Percentiles rank a stretch among this genome's conserved stretches.
These are phyloP conservation scores for Pythium rhizo-oryzae DNA, from an alignment of 352 stramenopile species.

Conservation along the genomic window DNA sequence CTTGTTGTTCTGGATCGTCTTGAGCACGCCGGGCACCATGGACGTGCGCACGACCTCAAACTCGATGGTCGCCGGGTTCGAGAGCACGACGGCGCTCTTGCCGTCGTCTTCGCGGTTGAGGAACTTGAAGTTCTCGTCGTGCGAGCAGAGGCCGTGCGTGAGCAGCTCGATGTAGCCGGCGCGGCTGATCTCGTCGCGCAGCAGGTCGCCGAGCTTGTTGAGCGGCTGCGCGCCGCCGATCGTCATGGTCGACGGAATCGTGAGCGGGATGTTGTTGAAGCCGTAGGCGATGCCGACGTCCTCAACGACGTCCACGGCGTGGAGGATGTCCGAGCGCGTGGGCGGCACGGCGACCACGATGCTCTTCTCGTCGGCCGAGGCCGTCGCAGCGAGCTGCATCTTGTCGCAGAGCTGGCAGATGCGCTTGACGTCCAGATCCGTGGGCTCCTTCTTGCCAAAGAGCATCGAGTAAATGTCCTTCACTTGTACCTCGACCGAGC, in stretches of 20 bases:
- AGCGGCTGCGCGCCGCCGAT: constrained; percentile 96
- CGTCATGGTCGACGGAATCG: constrained; percentile 94
- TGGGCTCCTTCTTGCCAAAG: constrained; percentile 73
- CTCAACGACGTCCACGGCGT: constrained; percentile 99
- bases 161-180: constrained; percentile 98
- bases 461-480: constrained; percentile 91
- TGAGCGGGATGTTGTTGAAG: constrained; percentile 99
- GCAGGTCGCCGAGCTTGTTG: constrained; percentile 97
- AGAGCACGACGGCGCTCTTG: constrained; percentile 92
- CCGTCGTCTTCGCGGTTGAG: constrained; percentile 86
- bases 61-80: constrained; percentile 99
- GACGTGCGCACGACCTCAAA: constrained; percentile 99
- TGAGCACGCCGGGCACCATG: constrained; percentile 98
- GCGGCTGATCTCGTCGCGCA: constrained; percentile 97
- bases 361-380: constrained; percentile 55
- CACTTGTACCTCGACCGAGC: constrained; percentile 83
- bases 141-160: constrained; percentile 97
- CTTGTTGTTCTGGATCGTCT: constrained; percentile 99
- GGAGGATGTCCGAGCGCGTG: constrained; percentile 98
- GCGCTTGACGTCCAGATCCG: constrained; percentile 84
- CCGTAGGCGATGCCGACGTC: constrained; percentile 99
- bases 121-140: constrained; percentile 98
- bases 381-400: constrained; percentile 96
- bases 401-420: constrained; percentile 96
- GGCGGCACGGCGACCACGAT: constrained; percentile 96